Base-by-base conservation (phyloP, 2,329 filamentous ascomycete species). In the Xylaria sp. region DNA sequence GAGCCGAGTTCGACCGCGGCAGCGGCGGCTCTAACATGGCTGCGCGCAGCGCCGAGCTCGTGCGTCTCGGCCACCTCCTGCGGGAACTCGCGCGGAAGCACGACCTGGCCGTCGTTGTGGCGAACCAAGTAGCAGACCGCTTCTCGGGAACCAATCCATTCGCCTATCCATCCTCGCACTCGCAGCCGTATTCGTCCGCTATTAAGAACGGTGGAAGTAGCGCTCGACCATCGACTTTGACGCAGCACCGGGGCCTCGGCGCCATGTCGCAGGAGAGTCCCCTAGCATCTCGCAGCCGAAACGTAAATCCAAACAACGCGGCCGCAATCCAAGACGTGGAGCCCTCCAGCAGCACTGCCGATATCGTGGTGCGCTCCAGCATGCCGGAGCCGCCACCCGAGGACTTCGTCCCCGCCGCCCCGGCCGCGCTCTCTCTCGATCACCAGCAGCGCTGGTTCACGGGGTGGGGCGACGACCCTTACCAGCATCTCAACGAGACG, bases 391-490 rank as follows among this genome's bases (percentile, higher is more conserved):
- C 77, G 15, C 73, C 76, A 6, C 75, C 75, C 28, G 75, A 76
- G 33, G 73, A 79, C 68, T 59, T 77, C 71, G 76, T 40, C 5
- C 63, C 80, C 15, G 75, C 79, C 1, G 76, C 79, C 0, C 81
- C 81, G 0, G 80, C 85, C 13, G 88, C 90, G 0, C 84, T 97
- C 44, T 87, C 88, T 38, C 87, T 97, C 9, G 91, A 97, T 74
- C 92, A 97, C 80, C 95, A 98, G 80, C 93, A 97, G 79, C 88
- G 92, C 51, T 97, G 94, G 88, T 97, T 97, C 81, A 97, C 94
- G 4, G 94, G 96, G 71, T 97, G 96, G 95, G 94, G 95, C 26
- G 93, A 97, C 78, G 85, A 89, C 36, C 79, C 82, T 13, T 74
- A 80, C 31, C 78, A 82, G 17, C 75, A 80, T 31, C 79, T 82